Percentiles rank a stretch among this genome's conserved stretches.
Conservation (phyloP, 768 basidiomycete genomes). For the Hygrocybe coccinea region DNA sequence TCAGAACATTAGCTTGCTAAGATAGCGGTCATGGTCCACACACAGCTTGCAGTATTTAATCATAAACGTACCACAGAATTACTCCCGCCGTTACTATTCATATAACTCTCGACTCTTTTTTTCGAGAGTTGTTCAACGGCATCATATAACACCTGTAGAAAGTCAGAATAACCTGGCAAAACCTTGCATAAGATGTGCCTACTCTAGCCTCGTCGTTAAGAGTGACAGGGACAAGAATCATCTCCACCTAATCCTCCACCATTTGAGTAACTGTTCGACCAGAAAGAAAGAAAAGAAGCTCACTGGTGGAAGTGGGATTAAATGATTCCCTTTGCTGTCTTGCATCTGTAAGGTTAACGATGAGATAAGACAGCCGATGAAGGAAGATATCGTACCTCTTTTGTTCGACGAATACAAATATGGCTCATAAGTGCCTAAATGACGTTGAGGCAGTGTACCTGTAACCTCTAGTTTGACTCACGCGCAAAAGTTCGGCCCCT, state of each 20-base stretch:
- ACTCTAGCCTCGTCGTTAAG: conserved; percentile 64
- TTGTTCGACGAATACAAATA: conserved; percentile 75
- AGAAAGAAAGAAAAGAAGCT: conserved; percentile 10
- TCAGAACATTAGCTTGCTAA: conserved; percentile 61
- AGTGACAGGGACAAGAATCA: conserved; percentile 67
- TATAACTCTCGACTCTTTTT: conserved; percentile 53
- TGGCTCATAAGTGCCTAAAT: conserved; percentile 70
- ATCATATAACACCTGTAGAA: conserved; percentile 56
- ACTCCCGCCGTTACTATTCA: conserved; percentile 40
- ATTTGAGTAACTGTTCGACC: background rate
- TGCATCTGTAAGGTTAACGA: conserved; percentile 57
- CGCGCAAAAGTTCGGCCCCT: conserved; percentile 68
- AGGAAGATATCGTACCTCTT: conserved; percentile 48
- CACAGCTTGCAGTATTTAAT: background rate
- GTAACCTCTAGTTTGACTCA: conserved; percentile 28
- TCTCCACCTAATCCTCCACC: conserved; percentile 54
- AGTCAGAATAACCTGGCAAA: conserved; percentile 4
- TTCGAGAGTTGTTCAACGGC: conserved; percentile 60
- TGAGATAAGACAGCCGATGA: background rate
- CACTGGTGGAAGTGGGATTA: conserved; percentile 74
- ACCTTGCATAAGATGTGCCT: conserved; percentile 15
- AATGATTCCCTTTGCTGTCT: conserved; percentile 64
- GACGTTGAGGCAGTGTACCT: background rate
- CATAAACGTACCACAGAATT: conserved; percentile 38
- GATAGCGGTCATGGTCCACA: conserved; percentile 1